Base-by-base conservation (phyloP, 2,329 filamentous ascomycete genomes). In the Capronia coronata region DNA sequence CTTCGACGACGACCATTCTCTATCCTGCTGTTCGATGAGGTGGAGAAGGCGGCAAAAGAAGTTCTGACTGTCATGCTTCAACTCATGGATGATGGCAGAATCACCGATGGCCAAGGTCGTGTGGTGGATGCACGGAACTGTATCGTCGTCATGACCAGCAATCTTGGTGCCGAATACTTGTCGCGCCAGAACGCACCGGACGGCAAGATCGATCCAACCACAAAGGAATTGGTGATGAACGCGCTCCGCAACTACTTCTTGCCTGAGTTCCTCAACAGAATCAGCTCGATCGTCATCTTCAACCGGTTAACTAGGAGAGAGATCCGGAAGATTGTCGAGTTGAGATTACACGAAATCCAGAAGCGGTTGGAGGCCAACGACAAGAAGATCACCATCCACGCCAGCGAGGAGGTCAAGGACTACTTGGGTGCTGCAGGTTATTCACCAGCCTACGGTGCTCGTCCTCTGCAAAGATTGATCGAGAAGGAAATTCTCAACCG, bases 61-160 rank as follows among this genome's bases (percentile, higher is more conserved):
- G 82, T 98, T 1, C 75, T 98, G 37, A 98, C 93, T 1, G 93
- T 98, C 13, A 81, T 98, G 30, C 80, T 98, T n/a, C 93, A 98
- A 69, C 87, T 98, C 64, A 97, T 98, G 89, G 93, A 98, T 63
- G 93, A 98, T 64, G 93, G 93, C 23, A 89, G 93, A 63, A 97
- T 98, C 69, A 98, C 93, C 11, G 93, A 98, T 65, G 93, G 93
- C 41, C 94, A 97, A 79, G 93, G 93, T 65, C 83, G 93, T 67
- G 77, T 96, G 43, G 83, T 98, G 48, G 93, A 98, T 63, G 93
- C 91, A 53, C 88, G 84, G 71, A 98, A 98, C 77, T 97, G 91
- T 67, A 97, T 98, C 60, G 91, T 98, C 37, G 93, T 98, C 70
- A 94, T 98, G 89, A 98, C 93, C 0, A 96, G 89, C 63, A 98